Conservation (phyloP, 2,329 filamentous ascomycete genomes). For the Thelonectria rubi region DNA sequence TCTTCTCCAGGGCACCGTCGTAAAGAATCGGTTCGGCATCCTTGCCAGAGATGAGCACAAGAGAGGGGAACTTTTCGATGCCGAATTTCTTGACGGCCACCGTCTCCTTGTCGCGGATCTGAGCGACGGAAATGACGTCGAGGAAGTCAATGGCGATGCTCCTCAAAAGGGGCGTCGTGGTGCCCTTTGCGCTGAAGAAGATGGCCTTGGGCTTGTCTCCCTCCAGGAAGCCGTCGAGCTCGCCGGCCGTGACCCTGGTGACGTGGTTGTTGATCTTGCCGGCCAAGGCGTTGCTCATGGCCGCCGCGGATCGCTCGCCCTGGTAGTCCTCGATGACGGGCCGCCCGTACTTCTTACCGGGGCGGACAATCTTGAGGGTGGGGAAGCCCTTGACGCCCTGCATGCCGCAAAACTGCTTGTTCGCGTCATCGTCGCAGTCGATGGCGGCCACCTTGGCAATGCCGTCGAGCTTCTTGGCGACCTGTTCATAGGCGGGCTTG, state of each 20-base stretch:
- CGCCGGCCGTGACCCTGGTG: conserved; percentile 80
- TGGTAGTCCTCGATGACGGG: conserved; percentile 92
- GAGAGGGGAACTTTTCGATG: conserved; percentile 78
- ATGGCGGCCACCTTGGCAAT: conserved; percentile 94
- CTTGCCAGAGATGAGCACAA: conserved; percentile 80
- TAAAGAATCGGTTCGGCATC: conserved; percentile 76
- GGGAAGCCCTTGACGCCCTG: conserved; percentile 96
- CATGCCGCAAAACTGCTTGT: conserved; percentile 85
- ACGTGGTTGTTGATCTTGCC: conserved; percentile 94
- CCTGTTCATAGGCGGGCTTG: conserved; percentile 95
- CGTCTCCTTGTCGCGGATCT: conserved; percentile 84
- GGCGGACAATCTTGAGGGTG: conserved; percentile 91
- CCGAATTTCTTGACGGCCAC: conserved; percentile 77
- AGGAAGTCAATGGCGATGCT: conserved; percentile 92
- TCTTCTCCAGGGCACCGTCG: conserved; percentile 86
- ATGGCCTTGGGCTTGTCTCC: conserved; percentile 83
- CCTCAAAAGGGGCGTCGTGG: conserved; percentile 82
- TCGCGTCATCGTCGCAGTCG: conserved; percentile 92
- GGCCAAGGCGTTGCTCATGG: conserved; percentile 84
- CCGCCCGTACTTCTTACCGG: conserved; percentile 80
- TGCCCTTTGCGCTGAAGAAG: conserved; percentile 92
- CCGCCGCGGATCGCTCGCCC: conserved; percentile 82
- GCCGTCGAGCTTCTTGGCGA: conserved; percentile 86
- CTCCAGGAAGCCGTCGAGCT: conserved; percentile 78
- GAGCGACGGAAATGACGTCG: conserved; percentile 79